Conservation (phyloP, 2,329 filamentous ascomycete genomes). For the Trichoderma sp. region DNA sequence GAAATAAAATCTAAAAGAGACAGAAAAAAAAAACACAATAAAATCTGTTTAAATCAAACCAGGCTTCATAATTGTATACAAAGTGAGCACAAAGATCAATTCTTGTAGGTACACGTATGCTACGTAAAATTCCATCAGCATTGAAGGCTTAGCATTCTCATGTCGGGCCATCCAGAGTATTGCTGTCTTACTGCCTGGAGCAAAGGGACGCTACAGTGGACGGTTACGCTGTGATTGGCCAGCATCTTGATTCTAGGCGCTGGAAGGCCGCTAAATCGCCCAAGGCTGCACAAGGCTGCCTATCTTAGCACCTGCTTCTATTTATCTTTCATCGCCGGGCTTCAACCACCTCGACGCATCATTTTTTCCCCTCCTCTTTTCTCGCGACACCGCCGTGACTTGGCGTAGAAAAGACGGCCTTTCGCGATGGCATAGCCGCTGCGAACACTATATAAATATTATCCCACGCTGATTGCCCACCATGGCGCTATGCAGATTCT, state of each 20-base stretch:
- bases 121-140: background rate
- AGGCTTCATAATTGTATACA: background rate
- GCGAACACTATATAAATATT: background rate
- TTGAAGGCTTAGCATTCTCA: background rate
- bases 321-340: constrained; percentile 10
- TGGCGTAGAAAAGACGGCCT: background rate
- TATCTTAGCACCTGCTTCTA: constrained; percentile 22
- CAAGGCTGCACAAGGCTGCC: constrained; percentile 27
- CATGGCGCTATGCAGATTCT: constrained; percentile 52
- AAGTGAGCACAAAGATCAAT: background rate
- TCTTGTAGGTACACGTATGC: no score
- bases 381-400: constrained; percentile 12
- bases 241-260: background rate
- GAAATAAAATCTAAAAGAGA: background rate
- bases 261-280: constrained; percentile 4
- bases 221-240: constrained; percentile 35
- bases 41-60: background rate
- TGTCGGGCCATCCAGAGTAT: no score
- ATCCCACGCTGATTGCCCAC: constrained; percentile 25
- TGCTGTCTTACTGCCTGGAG: background rate
- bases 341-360: background rate
- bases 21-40: constrained; percentile 4
- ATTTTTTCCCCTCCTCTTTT: background rate
- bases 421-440: constrained; percentile 24
- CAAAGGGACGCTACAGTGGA: constrained; percentile 33